A percentile compares a stretch with the other conserved stretches of the same genome.
These are phyloP conservation scores for Biscutella auriculata DNA, from an alignment of 441 rosid genomes.

Conservation along the genomic window DNA sequence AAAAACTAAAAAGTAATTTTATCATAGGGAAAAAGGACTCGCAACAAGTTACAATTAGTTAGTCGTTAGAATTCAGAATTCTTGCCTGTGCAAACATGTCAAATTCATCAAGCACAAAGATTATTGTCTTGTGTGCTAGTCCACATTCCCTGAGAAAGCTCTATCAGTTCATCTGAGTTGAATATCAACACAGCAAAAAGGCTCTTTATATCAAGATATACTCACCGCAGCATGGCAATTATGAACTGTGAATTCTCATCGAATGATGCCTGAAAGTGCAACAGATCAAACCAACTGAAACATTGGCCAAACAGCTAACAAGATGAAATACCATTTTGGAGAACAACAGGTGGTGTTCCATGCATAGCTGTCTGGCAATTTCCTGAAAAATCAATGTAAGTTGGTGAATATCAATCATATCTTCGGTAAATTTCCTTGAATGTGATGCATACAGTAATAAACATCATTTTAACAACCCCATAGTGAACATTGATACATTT, in stretches of 20 bases:
- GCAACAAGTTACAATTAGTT: neutral
- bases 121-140: constrained; percentile 81
- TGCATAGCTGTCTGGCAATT: constrained; percentile 76
- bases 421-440: too few relatives aligned
- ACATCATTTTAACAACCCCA: too few relatives aligned
- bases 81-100: constrained; percentile 88
- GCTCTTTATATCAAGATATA: constrained; percentile 2
- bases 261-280: constrained; percentile 62
- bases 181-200: neutral
- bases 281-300: constrained; percentile 6
- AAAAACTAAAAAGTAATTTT: neutral
- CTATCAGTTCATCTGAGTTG: constrained; percentile 10
- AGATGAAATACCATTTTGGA: constrained; percentile 58
- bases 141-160: constrained; percentile 75
- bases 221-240: constrained; percentile 71
- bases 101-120: constrained; percentile 81
- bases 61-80: neutral
- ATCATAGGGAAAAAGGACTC: neutral
- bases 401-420: neutral
- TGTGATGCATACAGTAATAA: too few relatives aligned
- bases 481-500: too few relatives aligned
- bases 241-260: constrained; percentile 87
- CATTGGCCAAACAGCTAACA: neutral
- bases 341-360: constrained; percentile 67
- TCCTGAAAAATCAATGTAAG: constrained; percentile 37